Evolutionary conservation across 2,329 filamentous ascomycete species (phyloP).

Genomic region (Ilyonectria robusta): DNA sequence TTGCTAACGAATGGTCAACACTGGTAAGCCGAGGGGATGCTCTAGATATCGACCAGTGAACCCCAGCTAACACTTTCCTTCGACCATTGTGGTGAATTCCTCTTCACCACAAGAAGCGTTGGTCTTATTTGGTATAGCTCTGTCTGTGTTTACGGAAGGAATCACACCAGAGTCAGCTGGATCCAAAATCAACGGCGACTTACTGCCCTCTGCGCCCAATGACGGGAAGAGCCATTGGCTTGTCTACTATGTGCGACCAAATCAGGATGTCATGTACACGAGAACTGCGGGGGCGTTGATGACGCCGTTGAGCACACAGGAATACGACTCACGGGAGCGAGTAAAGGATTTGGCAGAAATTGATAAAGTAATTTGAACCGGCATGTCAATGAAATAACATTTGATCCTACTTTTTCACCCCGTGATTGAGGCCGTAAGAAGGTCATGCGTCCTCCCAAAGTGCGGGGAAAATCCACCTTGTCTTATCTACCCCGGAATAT

Average conservation of each 20-base stretch:
- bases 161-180: background rate
- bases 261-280: slow-evolving; percentile 9
- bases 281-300: slow-evolving; percentile 12
- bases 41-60: background rate
- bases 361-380: background rate
- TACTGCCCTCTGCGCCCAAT: background rate
- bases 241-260: slow-evolving; percentile 9
- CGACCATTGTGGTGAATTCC: background rate
- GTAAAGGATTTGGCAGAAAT: background rate
- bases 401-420: background rate
- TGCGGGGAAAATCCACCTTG: background rate
- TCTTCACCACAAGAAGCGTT: background rate
- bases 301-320: slow-evolving; percentile 1
- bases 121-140: slow-evolving; percentile 6
- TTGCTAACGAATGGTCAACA: slow-evolving; percentile 10
- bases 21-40: background rate
- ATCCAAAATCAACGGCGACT: background rate
- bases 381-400: background rate
- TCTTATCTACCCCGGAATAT: background rate
- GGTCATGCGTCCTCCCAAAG: background rate
- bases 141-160: slow-evolving; percentile 10
- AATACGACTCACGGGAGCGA: slow-evolving; percentile 1
- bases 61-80: background rate
- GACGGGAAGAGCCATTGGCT: background rate
- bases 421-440: background rate